Conservation (phyloP, 2,329 filamentous ascomycete species). For the Aspergillus sp. region DNA sequence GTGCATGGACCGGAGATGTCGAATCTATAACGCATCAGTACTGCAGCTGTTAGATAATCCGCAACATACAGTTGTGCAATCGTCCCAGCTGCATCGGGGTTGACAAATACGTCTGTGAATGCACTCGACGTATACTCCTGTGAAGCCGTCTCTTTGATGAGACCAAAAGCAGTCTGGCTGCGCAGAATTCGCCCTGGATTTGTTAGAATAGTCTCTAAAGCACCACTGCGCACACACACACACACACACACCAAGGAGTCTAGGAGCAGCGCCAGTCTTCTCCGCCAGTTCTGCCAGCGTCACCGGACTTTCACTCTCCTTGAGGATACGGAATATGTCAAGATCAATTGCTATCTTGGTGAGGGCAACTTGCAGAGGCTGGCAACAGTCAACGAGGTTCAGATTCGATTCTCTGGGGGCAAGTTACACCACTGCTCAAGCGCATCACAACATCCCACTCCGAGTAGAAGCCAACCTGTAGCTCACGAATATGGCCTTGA, state of each 20-base stretch:
- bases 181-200: conserved; percentile 25
- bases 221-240: not conserved
- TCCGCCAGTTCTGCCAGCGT: not conserved
- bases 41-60: not conserved
- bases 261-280: not conserved
- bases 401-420: too few species aligned
- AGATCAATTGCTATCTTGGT: not conserved
- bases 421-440: not conserved
- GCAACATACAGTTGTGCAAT: not conserved
- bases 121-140: conserved; percentile 17
- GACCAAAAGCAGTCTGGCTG: conserved; percentile 22
- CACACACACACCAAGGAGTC: not conserved
- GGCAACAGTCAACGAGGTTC: not conserved
- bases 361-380: not conserved
- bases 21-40: conserved; percentile 10
- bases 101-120: conserved; percentile 16
- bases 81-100: not conserved
- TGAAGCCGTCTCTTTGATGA: conserved; percentile 14
- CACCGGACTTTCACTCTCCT: not conserved
- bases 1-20: conserved; percentile 14
- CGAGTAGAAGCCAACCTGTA: not conserved
- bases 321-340: not conserved
- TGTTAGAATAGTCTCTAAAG: not conserved
- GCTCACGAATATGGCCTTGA: not conserved
- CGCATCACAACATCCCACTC: conserved; percentile 1